Conservation (phyloP, 805 yeast genomes). For the Sugiyamaella chiloensis region DNA sequence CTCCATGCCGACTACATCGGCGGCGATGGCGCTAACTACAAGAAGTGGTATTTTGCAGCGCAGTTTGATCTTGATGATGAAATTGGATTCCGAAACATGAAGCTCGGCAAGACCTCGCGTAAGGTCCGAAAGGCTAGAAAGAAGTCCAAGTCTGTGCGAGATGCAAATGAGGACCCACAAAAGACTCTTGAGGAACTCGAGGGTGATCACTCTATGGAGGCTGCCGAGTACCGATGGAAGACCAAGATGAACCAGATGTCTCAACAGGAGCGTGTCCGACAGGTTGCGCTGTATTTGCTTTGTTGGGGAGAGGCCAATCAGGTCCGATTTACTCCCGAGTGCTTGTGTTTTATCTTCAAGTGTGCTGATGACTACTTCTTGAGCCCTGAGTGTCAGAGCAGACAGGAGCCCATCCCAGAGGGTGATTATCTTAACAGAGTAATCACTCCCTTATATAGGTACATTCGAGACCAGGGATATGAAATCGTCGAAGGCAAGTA, state of each 20-base stretch:
- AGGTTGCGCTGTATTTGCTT: conserved; percentile 57
- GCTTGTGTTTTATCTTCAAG: conserved; percentile 90
- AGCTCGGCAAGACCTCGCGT: conserved; percentile 47
- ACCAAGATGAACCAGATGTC: conserved; percentile 53
- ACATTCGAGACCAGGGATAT: conserved; percentile 65
- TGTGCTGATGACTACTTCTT: conserved; percentile 87
- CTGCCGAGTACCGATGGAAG: conserved; percentile 84
- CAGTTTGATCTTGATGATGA: conserved; percentile 73
- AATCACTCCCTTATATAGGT: conserved; percentile 81
- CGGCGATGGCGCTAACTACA: conserved; percentile 80
- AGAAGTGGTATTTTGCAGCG: conserved; percentile 91
- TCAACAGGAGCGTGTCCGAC: conserved; percentile 58
- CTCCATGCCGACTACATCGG: conserved; percentile 91
- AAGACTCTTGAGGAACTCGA: conserved; percentile 63
- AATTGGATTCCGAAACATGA: conserved; percentile 55
- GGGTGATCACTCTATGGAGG: conserved; percentile 55
- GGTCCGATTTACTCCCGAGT: conserved; percentile 88
- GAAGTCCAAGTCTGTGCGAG: conserved; percentile 46
- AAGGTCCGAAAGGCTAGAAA: conserved; percentile 47
- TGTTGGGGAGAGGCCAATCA: conserved; percentile 81
- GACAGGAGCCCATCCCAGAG: conserved; percentile 42
- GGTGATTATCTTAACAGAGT: conserved; percentile 87
- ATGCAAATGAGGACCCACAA: conserved; percentile 51
- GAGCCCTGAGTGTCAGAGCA: conserved; percentile 88
- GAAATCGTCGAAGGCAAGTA: conserved; percentile 52